A percentile compares a stretch with the other conserved stretches of the same genome.
These are phyloP conservation scores for Aphanoascus verrucosus DNA, from an alignment of 2,329 filamentous ascomycete genomes.

Conservation along the genomic window DNA sequence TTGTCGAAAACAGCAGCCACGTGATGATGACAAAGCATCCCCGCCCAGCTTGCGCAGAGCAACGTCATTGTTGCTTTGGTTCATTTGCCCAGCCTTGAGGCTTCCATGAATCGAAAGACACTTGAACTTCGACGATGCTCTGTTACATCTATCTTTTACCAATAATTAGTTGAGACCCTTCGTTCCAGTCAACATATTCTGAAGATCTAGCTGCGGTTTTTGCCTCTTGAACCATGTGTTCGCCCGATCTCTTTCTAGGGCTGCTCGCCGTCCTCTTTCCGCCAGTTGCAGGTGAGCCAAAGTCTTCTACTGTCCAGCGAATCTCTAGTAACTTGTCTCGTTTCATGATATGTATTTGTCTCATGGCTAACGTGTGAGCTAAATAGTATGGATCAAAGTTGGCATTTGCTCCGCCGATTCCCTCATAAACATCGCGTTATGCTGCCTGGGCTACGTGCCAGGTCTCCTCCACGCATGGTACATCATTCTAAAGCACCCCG, in stretches of 20 bases:
- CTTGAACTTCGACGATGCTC: not conserved
- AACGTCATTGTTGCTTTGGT: not conserved
- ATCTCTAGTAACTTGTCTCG: not conserved
- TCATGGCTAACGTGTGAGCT: conserved; percentile 9
- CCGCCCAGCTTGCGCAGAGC: not conserved
- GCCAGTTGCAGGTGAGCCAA: conserved; percentile 43
- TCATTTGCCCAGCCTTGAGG: not conserved
- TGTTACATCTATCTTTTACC: too few relatives aligned
- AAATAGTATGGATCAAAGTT: conserved; percentile 83
- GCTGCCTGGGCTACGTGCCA: conserved; percentile 65
- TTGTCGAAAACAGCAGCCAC: not conserved
- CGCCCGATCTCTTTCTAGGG: conserved; percentile 51
- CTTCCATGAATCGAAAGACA: conserved; percentile 1
- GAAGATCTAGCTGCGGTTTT: not conserved
- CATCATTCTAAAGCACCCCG: conserved; percentile 85
- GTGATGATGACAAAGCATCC: conserved; percentile 3
- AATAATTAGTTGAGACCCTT: too few relatives aligned
- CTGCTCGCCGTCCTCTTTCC: conserved; percentile 53
- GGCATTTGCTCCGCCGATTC: conserved; percentile 89
- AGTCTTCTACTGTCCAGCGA: not conserved
- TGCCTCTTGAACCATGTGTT: conserved; percentile 40
- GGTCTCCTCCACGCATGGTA: conserved; percentile 95
- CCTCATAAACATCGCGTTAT: conserved; percentile 89
- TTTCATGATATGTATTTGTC: not conserved
- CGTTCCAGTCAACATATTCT: not conserved